Evolutionary conservation across 495 filamentous ascomycete species (phyloP).

Genomic region (Haplographium delicatum): DNA sequence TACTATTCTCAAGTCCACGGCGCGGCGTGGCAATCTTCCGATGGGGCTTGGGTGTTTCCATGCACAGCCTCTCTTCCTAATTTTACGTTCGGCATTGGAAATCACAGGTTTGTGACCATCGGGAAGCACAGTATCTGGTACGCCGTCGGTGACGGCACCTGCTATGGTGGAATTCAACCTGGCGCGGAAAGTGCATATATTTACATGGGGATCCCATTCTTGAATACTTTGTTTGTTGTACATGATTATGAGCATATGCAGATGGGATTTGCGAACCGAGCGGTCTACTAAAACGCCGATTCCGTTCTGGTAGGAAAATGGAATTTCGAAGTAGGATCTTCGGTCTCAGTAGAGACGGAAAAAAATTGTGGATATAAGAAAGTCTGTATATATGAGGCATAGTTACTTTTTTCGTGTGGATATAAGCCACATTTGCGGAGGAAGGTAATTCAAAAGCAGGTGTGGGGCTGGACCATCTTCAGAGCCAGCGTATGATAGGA

Average conservation of each 20-base stretch:
- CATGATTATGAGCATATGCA: constrained; percentile 55
- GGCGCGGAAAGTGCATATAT: constrained; percentile 56
- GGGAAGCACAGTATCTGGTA: constrained; percentile 48
- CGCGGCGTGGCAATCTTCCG: not conserved
- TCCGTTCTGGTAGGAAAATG: no score
- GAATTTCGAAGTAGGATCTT: not conserved
- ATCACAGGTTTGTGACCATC: constrained; percentile 42
- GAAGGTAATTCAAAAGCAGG: not conserved
- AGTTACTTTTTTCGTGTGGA: not conserved
- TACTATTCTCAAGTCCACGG: constrained; percentile 7
- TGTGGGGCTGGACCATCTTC: no score
- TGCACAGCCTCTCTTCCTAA: constrained; percentile 56
- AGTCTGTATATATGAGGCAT: not conserved
- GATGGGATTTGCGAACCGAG: constrained; percentile 57
- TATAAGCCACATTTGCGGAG: not conserved
- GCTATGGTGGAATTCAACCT: constrained; percentile 60
- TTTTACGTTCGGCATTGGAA: constrained; percentile 56
- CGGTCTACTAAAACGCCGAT: not conserved
- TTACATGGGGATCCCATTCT: constrained; percentile 69
- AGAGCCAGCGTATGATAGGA: no score
- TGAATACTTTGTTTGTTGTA: constrained; percentile 72
- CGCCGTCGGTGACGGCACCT: constrained; percentile 41
- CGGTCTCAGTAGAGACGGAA: not conserved
- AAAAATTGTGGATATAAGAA: not conserved
- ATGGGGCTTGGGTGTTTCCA: constrained; percentile 42